phyloP scores from a whole-genome alignment of 225 moss, liverwort and hornwort genomes.

The Pseudisothecium myosuroides region DNA sequence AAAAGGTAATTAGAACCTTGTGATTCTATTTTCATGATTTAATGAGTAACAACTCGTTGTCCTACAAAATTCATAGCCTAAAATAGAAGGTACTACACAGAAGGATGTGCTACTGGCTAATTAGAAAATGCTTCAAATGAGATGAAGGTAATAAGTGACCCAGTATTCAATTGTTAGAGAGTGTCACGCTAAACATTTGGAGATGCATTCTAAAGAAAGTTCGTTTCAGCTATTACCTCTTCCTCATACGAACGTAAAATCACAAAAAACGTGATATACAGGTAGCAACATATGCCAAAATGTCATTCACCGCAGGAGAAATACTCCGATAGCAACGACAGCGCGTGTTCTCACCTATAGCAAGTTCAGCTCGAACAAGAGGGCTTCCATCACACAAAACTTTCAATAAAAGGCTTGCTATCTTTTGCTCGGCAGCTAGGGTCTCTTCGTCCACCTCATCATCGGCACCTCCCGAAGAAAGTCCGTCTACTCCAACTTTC shows the following conservation, averaged over 20 bases:
- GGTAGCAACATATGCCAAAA: neutral
- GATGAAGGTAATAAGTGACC: neutral
- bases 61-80: neutral
- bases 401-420: slow-evolving; percentile 53
- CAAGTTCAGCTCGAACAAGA: slow-evolving; percentile 88
- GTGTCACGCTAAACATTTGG: neutral
- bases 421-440: slow-evolving; percentile 56
- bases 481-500: slow-evolving; percentile 37
- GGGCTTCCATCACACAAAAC: slow-evolving; percentile 86
- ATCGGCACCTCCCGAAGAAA: slow-evolving; percentile 18
- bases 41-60: neutral
- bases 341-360: slow-evolving; percentile 38
- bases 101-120: neutral
- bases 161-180: neutral
- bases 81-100: neutral
- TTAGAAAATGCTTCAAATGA: neutral
- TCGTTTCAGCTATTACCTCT: neutral
- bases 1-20: neutral
- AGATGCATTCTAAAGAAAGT: neutral
- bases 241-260: neutral
- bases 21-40: neutral
- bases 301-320: neutral
- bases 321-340: neutral
- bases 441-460: slow-evolving; percentile 68
- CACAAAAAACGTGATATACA: neutral